Conservation (phyloP, 2,329 filamentous ascomycete genomes). For the Helminthosporium solani region DNA sequence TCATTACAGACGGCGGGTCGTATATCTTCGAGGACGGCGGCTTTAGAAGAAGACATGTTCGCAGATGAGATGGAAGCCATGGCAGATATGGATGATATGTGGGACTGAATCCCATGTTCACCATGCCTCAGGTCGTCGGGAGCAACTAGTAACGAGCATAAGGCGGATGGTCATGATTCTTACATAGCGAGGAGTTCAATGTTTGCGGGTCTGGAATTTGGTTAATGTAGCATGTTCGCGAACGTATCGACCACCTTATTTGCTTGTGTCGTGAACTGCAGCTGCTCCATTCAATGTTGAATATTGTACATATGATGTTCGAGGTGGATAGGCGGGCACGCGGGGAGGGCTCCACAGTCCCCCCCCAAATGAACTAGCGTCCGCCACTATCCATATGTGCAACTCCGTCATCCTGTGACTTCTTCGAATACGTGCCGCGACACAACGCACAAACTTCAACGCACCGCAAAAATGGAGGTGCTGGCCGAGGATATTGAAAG, state of each 20-base stretch:
- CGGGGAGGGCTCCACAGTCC: background rate
- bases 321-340: background rate
- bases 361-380: background rate
- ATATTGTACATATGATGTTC: background rate
- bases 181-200: conserved; percentile 2
- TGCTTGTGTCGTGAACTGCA: too few relatives aligned
- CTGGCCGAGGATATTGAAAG: conserved; percentile 54
- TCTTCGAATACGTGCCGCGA: background rate
- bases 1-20: conserved; percentile 7
- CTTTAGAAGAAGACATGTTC: conserved; percentile 34
- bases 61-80: conserved; percentile 45
- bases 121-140: background rate
- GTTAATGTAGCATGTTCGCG: too few relatives aligned
- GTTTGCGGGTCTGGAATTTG: too few relatives aligned
- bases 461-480: conserved; percentile 30
- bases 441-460: conserved; percentile 6
- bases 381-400: too few relatives aligned
- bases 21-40: conserved; percentile 9
- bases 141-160: background rate
- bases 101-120: background rate
- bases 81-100: conserved; percentile 41
- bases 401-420: too few relatives aligned
- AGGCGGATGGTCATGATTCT: background rate
- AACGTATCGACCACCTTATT: too few relatives aligned
- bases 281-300: background rate